Percentiles rank a stretch among this genome's conserved stretches.
phyloP scores from a whole-genome alignment of 768 basidiomycete species.

The Macrocybe gigantea region DNA sequence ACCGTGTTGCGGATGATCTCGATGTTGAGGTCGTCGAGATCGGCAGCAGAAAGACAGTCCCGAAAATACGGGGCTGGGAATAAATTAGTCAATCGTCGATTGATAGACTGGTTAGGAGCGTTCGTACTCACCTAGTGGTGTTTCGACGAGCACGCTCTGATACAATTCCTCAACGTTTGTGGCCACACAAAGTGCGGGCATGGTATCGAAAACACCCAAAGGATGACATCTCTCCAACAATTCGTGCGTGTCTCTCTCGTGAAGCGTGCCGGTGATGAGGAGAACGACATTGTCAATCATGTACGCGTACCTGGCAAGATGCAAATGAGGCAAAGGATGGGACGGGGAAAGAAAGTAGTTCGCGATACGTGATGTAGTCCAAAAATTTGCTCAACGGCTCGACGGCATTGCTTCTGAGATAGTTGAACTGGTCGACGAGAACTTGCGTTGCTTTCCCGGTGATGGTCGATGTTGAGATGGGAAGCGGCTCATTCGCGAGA shows the following conservation, averaged over 20 bases:
- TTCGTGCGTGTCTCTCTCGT: slow-evolving; percentile 96
- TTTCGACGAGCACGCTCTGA: slow-evolving; percentile 95
- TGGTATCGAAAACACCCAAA: slow-evolving; percentile 93
- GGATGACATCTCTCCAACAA: slow-evolving; percentile 96
- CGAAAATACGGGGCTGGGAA: slow-evolving; percentile 87
- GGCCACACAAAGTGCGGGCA: slow-evolving; percentile 98
- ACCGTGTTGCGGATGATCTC: slow-evolving; percentile 99
- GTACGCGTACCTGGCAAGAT: slow-evolving; percentile 75
- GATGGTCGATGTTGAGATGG: slow-evolving; percentile 90
- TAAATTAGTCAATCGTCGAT: slow-evolving; percentile 1
- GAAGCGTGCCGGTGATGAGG: slow-evolving; percentile 93
- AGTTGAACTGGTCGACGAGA: slow-evolving; percentile 97
- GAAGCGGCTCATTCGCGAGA: slow-evolving; percentile 92
- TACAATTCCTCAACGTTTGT: slow-evolving; percentile 98
- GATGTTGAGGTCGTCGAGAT: slow-evolving; percentile 98
- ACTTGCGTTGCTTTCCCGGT: slow-evolving; percentile 95
- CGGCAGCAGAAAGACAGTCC: slow-evolving; percentile 89
- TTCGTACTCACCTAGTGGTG: slow-evolving; percentile 77
- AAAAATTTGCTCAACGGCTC: slow-evolving; percentile 89
- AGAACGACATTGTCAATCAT: slow-evolving; percentile 99
- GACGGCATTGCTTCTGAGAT: slow-evolving; percentile 83
- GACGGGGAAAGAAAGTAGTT: neutral
- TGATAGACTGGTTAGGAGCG: neutral
- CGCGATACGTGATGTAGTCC: slow-evolving; percentile 87
- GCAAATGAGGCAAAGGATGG: neutral